Percentiles rank a stretch among this genome's conserved stretches.
These are phyloP conservation scores for Aspergillus sp. DNA, from an alignment of 2,329 filamentous ascomycete genomes.

Conservation along the genomic window DNA sequence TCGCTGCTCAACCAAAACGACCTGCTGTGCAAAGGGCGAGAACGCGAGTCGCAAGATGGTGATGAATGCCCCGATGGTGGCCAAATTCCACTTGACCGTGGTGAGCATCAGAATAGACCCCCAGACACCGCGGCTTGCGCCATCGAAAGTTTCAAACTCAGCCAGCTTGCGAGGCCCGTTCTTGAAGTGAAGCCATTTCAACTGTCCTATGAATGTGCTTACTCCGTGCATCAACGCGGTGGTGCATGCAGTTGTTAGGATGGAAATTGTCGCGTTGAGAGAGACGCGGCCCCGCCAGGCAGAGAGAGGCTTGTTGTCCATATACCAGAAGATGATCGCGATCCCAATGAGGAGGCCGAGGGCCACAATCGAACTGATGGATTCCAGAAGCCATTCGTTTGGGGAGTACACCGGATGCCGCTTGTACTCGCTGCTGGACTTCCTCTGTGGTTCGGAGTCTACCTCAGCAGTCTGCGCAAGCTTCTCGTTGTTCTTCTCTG, in stretches of 20 bases:
- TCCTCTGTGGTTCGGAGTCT: not conserved
- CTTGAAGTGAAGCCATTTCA: constrained; percentile 19
- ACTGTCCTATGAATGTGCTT: constrained; percentile 16
- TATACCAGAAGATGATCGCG: constrained; percentile 13
- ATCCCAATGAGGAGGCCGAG: constrained; percentile 12
- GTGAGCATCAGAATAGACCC: constrained; percentile 12
- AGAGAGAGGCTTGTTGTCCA: constrained; percentile 16
- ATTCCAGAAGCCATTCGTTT: constrained; percentile 17
- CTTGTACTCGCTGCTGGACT: constrained; percentile 8
- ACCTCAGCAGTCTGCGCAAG: not conserved
- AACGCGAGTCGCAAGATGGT: constrained; percentile 16
- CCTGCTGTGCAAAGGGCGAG: constrained; percentile 18
- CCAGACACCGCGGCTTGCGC: constrained; percentile 16
- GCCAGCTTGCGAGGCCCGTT: constrained; percentile 10
- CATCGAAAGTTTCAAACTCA: constrained; percentile 17
- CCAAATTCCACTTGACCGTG: constrained; percentile 13
- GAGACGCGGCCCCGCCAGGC: constrained; percentile 6
- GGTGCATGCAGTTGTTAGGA: constrained; percentile 14
- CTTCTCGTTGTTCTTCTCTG: not conserved
- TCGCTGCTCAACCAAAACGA: constrained; percentile 12
- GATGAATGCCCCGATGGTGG: constrained; percentile 16
- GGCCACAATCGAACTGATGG: constrained; percentile 10
- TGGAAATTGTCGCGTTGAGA: constrained; percentile 17
- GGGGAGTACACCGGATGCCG: constrained; percentile 15
- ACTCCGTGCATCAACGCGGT: constrained; percentile 16